Base-by-base conservation (phyloP, 1,284 basidiomycete genomes). In the Malassezia dermatis region DNA sequence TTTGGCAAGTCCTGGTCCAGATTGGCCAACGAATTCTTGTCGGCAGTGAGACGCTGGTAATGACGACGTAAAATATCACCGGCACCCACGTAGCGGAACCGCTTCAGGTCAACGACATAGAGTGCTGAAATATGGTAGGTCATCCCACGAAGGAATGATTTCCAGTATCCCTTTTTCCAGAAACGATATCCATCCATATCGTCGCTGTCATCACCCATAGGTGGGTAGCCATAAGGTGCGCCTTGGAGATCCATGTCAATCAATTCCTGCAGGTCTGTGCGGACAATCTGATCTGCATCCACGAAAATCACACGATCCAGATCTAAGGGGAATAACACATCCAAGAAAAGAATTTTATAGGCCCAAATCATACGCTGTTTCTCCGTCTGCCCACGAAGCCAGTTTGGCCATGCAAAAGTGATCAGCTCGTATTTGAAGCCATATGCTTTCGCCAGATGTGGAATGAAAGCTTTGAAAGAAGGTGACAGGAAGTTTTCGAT, bases 351-450 rank as follows among this genome's bases (percentile, higher is more conserved):
- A 60, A 98, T 98, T 78, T 98, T 98, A 80, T 96, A 73, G n/a
- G 88, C 94, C 93, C 93, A 98, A 66, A 98, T 98, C 54, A 90
- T 86, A 19, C 93, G 82, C 75, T 98, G 93, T 76, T 98, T 98
- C 77, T 98, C 93, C 53, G 84, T 90, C 75, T 96, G 93, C 10
- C 83, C 82, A n/a, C 89, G 85, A 12, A 98, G 80, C 93, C 93
- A 98, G 3, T 86, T 86, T 0, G 93, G 94, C 93, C 93, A 98
- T 69, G 94, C 95, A 79, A 96, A 98, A 0, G 93, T 96, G 53
- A 98, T 86, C 11, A 98, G 81, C 72, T 96, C 91, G 74, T 95
- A 94, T 69, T 93, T 81, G 80, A 98, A 98, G 35, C 83, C 82
- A 68, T 98, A 96, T 62, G 86, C 86, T 63, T 83, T 78, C 0